phyloP scores from a whole-genome alignment of 129 eudicot species.

The Saussurea involucrata region DNA sequence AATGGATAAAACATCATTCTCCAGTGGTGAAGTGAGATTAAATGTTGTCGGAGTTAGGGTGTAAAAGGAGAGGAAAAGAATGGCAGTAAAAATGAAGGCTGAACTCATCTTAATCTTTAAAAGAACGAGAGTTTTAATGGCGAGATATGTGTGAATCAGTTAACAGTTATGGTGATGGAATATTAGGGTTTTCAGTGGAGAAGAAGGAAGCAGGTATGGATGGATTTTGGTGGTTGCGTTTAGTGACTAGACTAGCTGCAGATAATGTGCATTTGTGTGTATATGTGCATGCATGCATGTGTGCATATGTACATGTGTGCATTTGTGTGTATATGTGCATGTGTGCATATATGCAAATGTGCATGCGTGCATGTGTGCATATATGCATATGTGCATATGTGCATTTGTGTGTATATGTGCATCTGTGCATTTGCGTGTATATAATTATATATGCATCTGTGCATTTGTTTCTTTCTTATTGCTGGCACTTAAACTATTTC shows the following conservation, averaged over 20 bases:
- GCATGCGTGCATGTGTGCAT: too few relatives aligned
- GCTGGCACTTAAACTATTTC: too few relatives aligned
- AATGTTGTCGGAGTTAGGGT: not conserved
- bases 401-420: too few relatives aligned
- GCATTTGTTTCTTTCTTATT: too few relatives aligned
- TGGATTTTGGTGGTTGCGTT: not conserved
- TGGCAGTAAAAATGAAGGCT: not conserved
- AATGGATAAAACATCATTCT: constrained; percentile 46
- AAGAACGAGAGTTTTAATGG: not conserved
- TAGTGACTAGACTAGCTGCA: constrained; percentile 10
- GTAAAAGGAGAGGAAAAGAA: constrained; percentile 4
- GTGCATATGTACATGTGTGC: too few relatives aligned
- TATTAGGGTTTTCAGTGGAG: not conserved
- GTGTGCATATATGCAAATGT: too few relatives aligned
- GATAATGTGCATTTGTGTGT: too few relatives aligned
- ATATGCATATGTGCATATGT: too few relatives aligned
- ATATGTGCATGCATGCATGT: too few relatives aligned
- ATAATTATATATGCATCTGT: too few relatives aligned
- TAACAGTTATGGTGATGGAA: not conserved
- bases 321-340: too few relatives aligned
- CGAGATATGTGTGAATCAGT: not conserved
- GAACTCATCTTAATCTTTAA: constrained; percentile 9
- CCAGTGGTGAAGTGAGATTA: not conserved
- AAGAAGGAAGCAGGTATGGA: constrained; percentile 3
- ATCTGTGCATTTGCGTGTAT: too few relatives aligned